phyloP scores from a whole-genome alignment of 1,139 yeast species.

The Suhomyces coccinellae region DNA sequence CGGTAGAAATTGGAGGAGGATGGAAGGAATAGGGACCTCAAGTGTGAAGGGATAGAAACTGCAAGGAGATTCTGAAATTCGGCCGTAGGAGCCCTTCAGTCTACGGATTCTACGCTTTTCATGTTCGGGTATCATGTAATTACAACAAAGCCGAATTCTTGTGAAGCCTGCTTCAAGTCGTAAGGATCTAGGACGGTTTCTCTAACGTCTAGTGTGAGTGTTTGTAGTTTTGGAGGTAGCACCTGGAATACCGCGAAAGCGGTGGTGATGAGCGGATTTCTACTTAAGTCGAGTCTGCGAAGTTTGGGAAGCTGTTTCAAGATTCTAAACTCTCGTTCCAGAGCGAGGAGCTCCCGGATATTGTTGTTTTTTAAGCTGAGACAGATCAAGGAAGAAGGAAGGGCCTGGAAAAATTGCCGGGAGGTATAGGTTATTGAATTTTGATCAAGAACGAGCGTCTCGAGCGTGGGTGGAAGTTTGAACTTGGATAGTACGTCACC shows the following conservation, averaged over 20 bases:
- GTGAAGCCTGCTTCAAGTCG: constrained; percentile 2
- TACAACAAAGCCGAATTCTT: neutral
- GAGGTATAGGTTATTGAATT: constrained; percentile 29
- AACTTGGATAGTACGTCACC: constrained; percentile 29
- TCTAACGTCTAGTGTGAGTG: neutral
- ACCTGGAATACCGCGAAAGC: constrained; percentile 1
- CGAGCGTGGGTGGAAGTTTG: constrained; percentile 32
- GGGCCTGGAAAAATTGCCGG: constrained; percentile 21
- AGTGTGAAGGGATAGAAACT: too few relatives aligned
- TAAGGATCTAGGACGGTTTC: constrained; percentile 1
- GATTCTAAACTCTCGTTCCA: neutral
- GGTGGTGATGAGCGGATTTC: neutral
- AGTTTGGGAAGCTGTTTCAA: constrained; percentile 6
- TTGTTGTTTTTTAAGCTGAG: constrained; percentile 24
- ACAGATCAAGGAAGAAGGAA: constrained; percentile 30
- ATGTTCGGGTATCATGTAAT: neutral
- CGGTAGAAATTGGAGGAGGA: neutral
- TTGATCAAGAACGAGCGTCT: constrained; percentile 25
- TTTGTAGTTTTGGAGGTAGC: neutral
- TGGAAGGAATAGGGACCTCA: too few relatives aligned
- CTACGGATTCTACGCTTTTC: too few relatives aligned
- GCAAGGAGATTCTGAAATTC: too few relatives aligned
- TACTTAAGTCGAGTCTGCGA: neutral
- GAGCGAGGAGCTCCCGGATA: constrained; percentile 2
- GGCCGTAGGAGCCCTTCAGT: too few relatives aligned